Evolutionary conservation across 2,329 filamentous ascomycete genomes (phyloP).

Genomic region (Diaporthe batatas): DNA sequence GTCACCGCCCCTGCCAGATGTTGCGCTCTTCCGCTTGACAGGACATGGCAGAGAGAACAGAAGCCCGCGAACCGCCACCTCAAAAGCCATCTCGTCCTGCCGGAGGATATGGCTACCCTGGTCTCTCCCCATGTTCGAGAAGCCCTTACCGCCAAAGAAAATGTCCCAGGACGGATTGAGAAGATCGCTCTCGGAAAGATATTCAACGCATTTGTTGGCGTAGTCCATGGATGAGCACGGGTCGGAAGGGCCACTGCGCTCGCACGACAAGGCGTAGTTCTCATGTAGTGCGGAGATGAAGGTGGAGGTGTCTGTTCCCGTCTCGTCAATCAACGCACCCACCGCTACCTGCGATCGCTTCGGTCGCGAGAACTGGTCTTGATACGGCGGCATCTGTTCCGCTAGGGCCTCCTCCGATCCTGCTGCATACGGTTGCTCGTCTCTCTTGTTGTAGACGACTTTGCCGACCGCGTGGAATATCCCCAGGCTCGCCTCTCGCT

Average conservation of each 20-base stretch:
- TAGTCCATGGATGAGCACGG: conserved; percentile 77
- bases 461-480: conserved; percentile 98
- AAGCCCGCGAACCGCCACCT: conserved; percentile 88
- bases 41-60: conserved; percentile 88
- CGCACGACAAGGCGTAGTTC: conserved; percentile 91
- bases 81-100: conserved; percentile 95
- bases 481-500: conserved; percentile 89
- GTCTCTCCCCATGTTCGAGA: conserved; percentile 65
- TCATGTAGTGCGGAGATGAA: conserved; percentile 93
- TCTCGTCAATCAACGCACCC: conserved; percentile 89
- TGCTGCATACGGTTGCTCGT: conserved; percentile 62
- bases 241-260: conserved; percentile 64
- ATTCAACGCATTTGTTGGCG: conserved; percentile 86
- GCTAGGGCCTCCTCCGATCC: conserved; percentile 55
- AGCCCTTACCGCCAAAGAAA: conserved; percentile 74
- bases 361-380: conserved; percentile 69
- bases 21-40: conserved; percentile 76
- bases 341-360: conserved; percentile 75
- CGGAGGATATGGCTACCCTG: conserved; percentile 80
- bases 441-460: conserved; percentile 95
- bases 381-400: conserved; percentile 71
- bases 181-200: conserved; percentile 88
- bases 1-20: conserved; percentile 63
- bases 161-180: conserved; percentile 80
- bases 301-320: conserved; percentile 90